Percentiles rank a stretch among this genome's conserved stretches.
Evolutionary conservation across 1,139 yeast genomes (phyloP).

Genomic region (Pneumocystis carinii): DNA sequence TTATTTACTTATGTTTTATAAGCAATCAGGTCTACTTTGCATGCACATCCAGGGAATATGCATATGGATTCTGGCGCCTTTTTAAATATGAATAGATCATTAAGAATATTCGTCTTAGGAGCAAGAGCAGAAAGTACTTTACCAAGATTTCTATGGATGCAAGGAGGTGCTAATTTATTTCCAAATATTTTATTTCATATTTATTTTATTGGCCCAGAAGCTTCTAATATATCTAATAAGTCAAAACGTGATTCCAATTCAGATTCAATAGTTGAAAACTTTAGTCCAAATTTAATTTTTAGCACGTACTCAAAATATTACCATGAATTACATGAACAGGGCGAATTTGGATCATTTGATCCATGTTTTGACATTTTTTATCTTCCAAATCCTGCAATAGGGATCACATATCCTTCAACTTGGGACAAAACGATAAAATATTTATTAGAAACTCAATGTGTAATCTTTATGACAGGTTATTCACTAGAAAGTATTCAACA

Average conservation of each 20-base stretch:
- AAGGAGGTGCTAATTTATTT: slow-evolving; percentile 58
- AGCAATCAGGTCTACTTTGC: not conserved
- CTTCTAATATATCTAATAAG: slow-evolving; percentile 46
- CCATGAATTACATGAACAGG: slow-evolving; percentile 77
- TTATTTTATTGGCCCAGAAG: slow-evolving; percentile 89
- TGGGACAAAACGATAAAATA: slow-evolving; percentile 81
- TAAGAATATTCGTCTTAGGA: slow-evolving; percentile 78
- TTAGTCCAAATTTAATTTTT: slow-evolving; percentile 61
- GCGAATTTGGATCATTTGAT: slow-evolving; percentile 93
- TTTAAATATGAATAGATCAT: slow-evolving; percentile 51
- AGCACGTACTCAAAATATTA: slow-evolving; percentile 81
- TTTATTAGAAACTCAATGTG: slow-evolving; percentile 80
- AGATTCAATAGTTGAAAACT: slow-evolving; percentile 53
- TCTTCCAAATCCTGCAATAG: slow-evolving; percentile 88
- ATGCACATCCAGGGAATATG: slow-evolving; percentile 62
- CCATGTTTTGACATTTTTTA: slow-evolving; percentile 88
- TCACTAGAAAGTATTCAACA: slow-evolving; percentile 55
- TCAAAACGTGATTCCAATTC: slow-evolving; percentile 30
- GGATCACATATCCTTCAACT: slow-evolving; percentile 65
- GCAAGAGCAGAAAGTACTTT: slow-evolving; percentile 87
- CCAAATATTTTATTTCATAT: slow-evolving; percentile 73
- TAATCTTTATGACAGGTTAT: slow-evolving; percentile 79
- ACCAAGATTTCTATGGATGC: slow-evolving; percentile 95
- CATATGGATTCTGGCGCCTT: slow-evolving; percentile 8
- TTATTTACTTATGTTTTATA: not conserved